A percentile compares a stretch with the other conserved stretches of the same genome.
Conservation (phyloP, 176 grass and related monocot genomes). For the Carex myosuroides region DNA sequence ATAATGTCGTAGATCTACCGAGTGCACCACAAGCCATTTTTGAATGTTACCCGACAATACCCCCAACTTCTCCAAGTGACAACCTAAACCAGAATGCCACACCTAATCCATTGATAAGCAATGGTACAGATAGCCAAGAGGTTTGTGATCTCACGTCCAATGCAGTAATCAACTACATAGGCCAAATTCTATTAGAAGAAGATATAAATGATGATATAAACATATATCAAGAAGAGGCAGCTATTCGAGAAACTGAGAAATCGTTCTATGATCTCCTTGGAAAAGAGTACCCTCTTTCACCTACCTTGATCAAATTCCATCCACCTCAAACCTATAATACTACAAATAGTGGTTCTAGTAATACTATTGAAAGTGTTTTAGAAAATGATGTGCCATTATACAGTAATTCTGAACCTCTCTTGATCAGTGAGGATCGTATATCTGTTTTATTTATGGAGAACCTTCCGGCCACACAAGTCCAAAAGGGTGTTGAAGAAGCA, state of each 20-base stretch:
- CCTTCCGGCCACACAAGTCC: background rate
- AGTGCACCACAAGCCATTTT: background rate
- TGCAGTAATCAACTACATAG: slow-evolving; percentile 39
- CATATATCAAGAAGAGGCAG: slow-evolving; percentile 15
- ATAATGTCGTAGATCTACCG: background rate
- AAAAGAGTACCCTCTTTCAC: slow-evolving; percentile 8
- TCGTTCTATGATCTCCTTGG: slow-evolving; percentile 34
- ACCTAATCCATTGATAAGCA: too few relatives aligned
- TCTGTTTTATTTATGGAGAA: background rate
- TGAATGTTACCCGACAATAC: background rate
- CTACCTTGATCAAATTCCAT: background rate
- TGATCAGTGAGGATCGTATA: background rate
- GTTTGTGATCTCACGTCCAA: slow-evolving; percentile 23
- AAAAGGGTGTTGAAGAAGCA: slow-evolving; percentile 37
- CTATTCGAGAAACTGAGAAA: slow-evolving; percentile 32
- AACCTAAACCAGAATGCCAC: background rate
- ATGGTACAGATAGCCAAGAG: background rate
- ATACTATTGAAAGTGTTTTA: background rate
- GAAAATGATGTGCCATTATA: background rate
- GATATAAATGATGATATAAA: slow-evolving; percentile 42
- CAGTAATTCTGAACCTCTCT: background rate
- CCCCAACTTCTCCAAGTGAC: too few relatives aligned
- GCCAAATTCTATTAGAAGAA: slow-evolving; percentile 45
- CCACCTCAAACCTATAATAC: background rate
- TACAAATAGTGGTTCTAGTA: background rate